Evolutionary conservation across 495 filamentous ascomycete genomes (phyloP), one percentile per base, ranked within the genome.

Genomic region (Lasiosphaeria ovina): DNA sequence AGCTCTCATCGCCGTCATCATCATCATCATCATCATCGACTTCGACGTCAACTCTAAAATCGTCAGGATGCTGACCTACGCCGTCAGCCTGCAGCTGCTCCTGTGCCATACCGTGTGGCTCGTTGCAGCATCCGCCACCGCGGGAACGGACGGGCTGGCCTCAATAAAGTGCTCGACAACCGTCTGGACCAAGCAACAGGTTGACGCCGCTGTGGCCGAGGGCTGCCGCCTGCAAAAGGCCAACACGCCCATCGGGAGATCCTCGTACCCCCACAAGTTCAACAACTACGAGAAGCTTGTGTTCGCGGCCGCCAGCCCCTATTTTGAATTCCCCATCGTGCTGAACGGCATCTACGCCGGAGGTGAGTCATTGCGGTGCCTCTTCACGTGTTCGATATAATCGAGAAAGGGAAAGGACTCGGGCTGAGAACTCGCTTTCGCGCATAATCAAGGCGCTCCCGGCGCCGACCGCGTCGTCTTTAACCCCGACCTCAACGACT

Each of bases 241-340:
- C 33, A 51, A 54, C 53, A 47, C 60, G 42, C 60, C 62, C 57
- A 7, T 72, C 8, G 68, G 67, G 34, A 58, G 32, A 10, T 63
- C 60, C 53, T 66, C 62, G 32, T 72, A 72, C 55, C 69, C 69
- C 3, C 69, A 72, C 36, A 40, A 44, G n/a, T 72, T 65, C 65
- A 67, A 67, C 58, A 72, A 72, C 67, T 59, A 52, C 40, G 62
- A 66, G 44, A 51, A 42, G 11, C 53, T 67, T 6, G 48, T 64
- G 8, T 67, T 68, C 51, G 57, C 62, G 10, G 47, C 54, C 1
- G 45, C 57, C 3, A 62, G 66, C 3, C 66, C 66, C 3, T 68
- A 62, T 36, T 60, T 68, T 48, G 69, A 72, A 35, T 72, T 72
- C 34, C 69, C 69, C 55, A 68, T 72, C 50, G 50, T 72, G 3